Evolutionary conservation across 1,284 basidiomycete genomes (phyloP).

Genomic region (Moesziomyces parantarcticus): DNA sequence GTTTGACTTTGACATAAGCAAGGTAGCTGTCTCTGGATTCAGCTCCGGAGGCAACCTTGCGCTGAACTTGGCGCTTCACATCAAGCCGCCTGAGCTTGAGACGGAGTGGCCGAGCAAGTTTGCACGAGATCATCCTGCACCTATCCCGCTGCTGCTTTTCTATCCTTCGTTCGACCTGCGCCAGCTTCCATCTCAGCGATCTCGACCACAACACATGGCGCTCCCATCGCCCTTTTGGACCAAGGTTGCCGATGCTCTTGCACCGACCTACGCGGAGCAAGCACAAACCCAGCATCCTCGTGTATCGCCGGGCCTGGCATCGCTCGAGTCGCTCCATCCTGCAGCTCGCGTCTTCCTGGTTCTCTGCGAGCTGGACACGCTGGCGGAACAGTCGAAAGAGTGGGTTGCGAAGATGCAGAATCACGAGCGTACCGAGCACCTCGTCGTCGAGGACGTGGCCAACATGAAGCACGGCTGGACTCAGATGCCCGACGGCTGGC

Average conservation of each 20-base stretch:
- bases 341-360: slow-evolving; percentile 46
- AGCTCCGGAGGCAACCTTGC: slow-evolving; percentile 63
- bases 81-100: slow-evolving; percentile 40
- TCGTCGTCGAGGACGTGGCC: slow-evolving; percentile 39
- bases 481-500: slow-evolving; percentile 51
- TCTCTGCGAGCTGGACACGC: slow-evolving; percentile 48
- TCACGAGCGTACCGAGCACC: slow-evolving; percentile 30
- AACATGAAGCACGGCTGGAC: slow-evolving; percentile 52
- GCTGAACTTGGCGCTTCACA: slow-evolving; percentile 48
- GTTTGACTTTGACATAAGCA: slow-evolving; percentile 38
- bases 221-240: slow-evolving; percentile 29
- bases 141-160: slow-evolving; percentile 53
- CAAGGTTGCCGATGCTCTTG: slow-evolving; percentile 40
- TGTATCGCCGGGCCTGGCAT: slow-evolving; percentile 52
- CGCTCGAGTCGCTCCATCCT: slow-evolving; percentile 45
- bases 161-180: slow-evolving; percentile 56
- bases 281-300: slow-evolving; percentile 41
- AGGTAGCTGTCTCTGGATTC: slow-evolving; percentile 55
- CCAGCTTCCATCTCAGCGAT: slow-evolving; percentile 45
- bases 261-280: slow-evolving; percentile 47
- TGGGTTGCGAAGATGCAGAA: slow-evolving; percentile 48
- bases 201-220: slow-evolving; percentile 41
- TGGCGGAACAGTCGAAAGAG: slow-evolving; percentile 49
- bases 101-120: slow-evolving; percentile 36
- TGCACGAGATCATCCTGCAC: slow-evolving; percentile 22